Base-by-base conservation (phyloP, 2,329 filamentous ascomycete genomes). In the Penicillium rolfsii region DNA sequence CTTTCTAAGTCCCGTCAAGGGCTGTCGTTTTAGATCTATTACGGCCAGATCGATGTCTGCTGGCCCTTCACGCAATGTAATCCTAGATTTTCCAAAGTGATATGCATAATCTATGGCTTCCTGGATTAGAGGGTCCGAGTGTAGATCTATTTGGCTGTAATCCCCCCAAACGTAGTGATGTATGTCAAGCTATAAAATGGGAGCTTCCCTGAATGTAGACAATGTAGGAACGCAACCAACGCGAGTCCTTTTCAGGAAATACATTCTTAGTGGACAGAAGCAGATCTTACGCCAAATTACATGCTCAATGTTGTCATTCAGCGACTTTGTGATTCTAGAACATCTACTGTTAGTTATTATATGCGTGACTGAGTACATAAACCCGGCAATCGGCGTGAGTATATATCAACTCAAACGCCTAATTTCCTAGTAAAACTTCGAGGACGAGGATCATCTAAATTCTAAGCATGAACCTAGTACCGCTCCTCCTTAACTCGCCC, bases 401-500 rank as follows among this genome's bases (percentile, higher is more conserved):
- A 26, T 24, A 38, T 38, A 33, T 22, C 49, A 52, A 36, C 22
- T 11, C 33, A 53, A 26, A 53, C 22, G 35, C 50, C 40, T 6
- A 40, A n/a, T n/a, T 40, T 5, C 30, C 14, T 33, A 38, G 14
- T 22, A 22, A 22, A 22, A 22, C 19, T 22, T 22, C 19, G 19
- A 22, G 19, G 19, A 22, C 19, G 19, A 22, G 19, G 19, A 22
- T 22, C 41, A 36, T 46, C 33, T 22, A 36, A 4, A 8, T n/a
- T 22, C 30, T 35, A 11, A 11, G 8, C 1, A 19, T 36, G 14
- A 30, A 24, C 48, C 53, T 67, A 89, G 65, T 88, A 86, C 43
- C 83, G 79, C 67, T 85, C 85, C 74, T 91, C 89, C 73, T 83
- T 86, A 11, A 90, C 74, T 70, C 74, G 84, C 1, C 89, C 90